Evolutionary conservation across 192 early-diverging fungal species (phyloP).

Genomic region (Spinellus fusiger): DNA sequence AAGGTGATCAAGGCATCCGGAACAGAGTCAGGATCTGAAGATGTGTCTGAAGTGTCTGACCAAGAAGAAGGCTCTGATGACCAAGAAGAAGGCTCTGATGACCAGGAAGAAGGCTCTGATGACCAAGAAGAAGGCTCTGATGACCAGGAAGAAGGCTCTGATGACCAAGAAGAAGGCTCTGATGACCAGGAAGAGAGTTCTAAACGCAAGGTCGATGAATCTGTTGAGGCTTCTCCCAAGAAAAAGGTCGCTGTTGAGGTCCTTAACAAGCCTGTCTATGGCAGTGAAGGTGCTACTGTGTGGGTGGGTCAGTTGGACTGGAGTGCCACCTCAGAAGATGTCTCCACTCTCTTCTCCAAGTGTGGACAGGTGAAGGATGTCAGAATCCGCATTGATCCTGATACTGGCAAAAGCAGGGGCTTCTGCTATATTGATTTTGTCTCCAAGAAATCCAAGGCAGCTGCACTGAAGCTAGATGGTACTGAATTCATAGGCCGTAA

Average conservation of each 20-base stretch:
- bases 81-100: constrained; percentile 35
- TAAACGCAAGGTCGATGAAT: constrained; percentile 38
- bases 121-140: constrained; percentile 33
- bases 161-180: constrained; percentile 18
- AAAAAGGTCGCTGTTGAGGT: constrained; percentile 53
- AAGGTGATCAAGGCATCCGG: constrained; percentile 17
- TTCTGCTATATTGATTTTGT: constrained; percentile 91
- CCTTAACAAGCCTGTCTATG: constrained; percentile 20
- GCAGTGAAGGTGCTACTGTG: constrained; percentile 41
- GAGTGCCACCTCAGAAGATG: constrained; percentile 60
- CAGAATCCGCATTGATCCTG: constrained; percentile 72
- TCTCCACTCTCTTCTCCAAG: constrained; percentile 56
- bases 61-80: constrained; percentile 36
- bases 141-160: constrained; percentile 19
- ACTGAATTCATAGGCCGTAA: constrained; percentile 78
- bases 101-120: constrained; percentile 29
- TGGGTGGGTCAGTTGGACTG: constrained; percentile 75
- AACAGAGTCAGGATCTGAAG: constrained; percentile 27
- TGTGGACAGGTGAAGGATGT: constrained; percentile 66
- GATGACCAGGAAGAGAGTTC: constrained; percentile 22
- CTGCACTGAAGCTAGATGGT: constrained; percentile 61
- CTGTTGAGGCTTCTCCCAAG: constrained; percentile 25
- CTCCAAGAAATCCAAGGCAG: constrained; percentile 52
- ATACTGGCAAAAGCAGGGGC: constrained; percentile 70
- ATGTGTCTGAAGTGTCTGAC: constrained; percentile 23